Base-by-base conservation (phyloP, 177 flowering plant genomes). In the Vitis hybrid region DNA sequence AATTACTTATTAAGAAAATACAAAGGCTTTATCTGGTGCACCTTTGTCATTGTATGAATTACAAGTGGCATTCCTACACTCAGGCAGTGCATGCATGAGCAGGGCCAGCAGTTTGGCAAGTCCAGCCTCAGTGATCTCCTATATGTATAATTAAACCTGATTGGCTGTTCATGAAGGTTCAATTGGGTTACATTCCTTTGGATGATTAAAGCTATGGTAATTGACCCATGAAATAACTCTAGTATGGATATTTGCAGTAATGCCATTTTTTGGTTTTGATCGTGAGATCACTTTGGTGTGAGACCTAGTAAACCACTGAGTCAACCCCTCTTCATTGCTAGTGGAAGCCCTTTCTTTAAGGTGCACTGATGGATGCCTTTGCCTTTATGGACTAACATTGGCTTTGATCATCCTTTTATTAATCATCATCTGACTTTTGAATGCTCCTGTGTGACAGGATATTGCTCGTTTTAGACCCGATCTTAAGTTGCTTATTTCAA, bases 381-480 rank as follows among this genome's bases (percentile, higher is more conserved):
- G 21, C 56, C n/a, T 21, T n/a, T 52, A 52, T n/a, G 18, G 67
- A 23, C 40, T 52, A 13, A 64, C 8, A 21, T 21, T 52, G 60
- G 3, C 48, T 59, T 26, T 4, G 12, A 23, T 2, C 13, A 19
- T 60, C 21, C 18, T 13, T 68, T 62, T 34, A 10, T 21, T 8
- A 40, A 7, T 5, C 17, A 19, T 12, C 62, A 40, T 69, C 52
- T 64, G n/a, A 45, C 49, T 30, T 50, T 54, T 17, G n/a, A 21
- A 7, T 67, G 50, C 18, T 71, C 48, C 15, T 72, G 3, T 74
- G 13, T 72, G 30, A 63, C 66, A 94, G 98, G 99, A 95, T 75
- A 87, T 95, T 79, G 67, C 98, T 61, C 92, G 97, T n/a, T 95
- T 89, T 73, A 87, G 98, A 12, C 87, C 85, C 52, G 98, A 95